Percentiles rank a stretch among this genome's conserved stretches.
These are phyloP conservation scores for Botrytis fabae DNA, from an alignment of 2,329 filamentous ascomycete genomes.

Conservation along the genomic window DNA sequence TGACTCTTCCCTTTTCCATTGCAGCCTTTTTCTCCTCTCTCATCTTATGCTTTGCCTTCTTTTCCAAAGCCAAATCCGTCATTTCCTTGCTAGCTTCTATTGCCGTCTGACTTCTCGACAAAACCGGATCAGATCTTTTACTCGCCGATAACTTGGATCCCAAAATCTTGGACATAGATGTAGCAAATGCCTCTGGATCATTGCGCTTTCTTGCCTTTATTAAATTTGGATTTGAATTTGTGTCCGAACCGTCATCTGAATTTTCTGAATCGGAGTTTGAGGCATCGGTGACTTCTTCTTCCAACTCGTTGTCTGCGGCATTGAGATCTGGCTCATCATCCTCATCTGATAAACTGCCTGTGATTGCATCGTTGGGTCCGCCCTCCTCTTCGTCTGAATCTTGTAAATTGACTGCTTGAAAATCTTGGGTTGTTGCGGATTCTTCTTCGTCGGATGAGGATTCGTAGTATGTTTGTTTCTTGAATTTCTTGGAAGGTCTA, in stretches of 20 bases:
- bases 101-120: conserved; percentile 77
- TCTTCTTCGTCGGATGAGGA: conserved; percentile 54
- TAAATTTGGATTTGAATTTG: conserved; percentile 46
- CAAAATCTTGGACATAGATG: conserved; percentile 89
- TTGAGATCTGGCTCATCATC: conserved; percentile 33
- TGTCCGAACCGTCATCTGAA: conserved; percentile 41
- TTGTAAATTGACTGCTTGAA: conserved; percentile 51
- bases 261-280: conserved; percentile 41
- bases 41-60: conserved; percentile 76
- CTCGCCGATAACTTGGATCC: conserved; percentile 81
- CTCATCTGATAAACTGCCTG: conserved; percentile 33
- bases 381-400: conserved; percentile 42
- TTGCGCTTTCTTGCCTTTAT: conserved; percentile 76
- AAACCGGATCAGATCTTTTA: conserved; percentile 85
- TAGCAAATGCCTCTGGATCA: conserved; percentile 88
- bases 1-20: conserved; percentile 82
- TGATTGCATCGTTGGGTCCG: conserved; percentile 35
- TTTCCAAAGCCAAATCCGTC: conserved; percentile 75
- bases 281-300: conserved; percentile 43
- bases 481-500: conserved; percentile 57
- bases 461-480: conserved; percentile 63
- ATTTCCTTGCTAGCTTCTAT: conserved; percentile 70
- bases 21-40: conserved; percentile 77
- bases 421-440: conserved; percentile 43
- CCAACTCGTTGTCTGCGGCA: conserved; percentile 26